Conservation (phyloP, 768 basidiomycete genomes). For the Rhizopogon roseolus region DNA sequence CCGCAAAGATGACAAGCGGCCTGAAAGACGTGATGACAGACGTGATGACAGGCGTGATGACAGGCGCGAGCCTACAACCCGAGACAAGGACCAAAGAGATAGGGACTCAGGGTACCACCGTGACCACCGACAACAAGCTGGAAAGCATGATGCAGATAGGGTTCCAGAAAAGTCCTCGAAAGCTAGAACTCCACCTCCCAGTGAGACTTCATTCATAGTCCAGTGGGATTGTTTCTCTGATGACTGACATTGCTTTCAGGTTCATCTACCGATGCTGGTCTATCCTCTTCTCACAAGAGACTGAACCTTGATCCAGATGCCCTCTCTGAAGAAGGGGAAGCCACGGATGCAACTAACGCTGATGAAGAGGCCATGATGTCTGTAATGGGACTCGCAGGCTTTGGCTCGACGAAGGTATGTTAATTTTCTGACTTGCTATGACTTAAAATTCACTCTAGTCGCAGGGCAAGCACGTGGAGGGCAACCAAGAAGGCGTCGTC, state of each 20-base stretch:
- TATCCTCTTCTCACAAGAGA: conserved; percentile 8
- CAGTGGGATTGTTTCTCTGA: neutral
- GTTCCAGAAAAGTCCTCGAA: neutral
- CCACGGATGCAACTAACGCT: conserved; percentile 49
- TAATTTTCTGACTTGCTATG: neutral
- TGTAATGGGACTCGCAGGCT: conserved; percentile 85
- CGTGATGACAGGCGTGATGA: conserved; percentile 26
- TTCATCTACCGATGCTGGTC: neutral
- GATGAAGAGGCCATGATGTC: conserved; percentile 83
- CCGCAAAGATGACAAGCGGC: conserved; percentile 26
- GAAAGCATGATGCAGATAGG: neutral
- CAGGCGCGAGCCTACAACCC: conserved; percentile 21
- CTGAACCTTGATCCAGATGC: conserved; percentile 39
- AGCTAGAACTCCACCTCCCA: neutral
- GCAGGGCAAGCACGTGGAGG: conserved; percentile 75
- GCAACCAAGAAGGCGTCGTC: conserved; percentile 72
- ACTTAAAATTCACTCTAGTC: conserved; percentile 1
- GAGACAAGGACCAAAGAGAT: conserved; percentile 22
- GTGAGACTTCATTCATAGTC: neutral
- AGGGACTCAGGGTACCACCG: conserved; percentile 16
- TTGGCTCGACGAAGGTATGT: conserved; percentile 83
- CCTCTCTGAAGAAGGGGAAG: conserved; percentile 45
- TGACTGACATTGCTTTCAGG: neutral
- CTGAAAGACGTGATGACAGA: conserved; percentile 22
- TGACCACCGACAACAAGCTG: conserved; percentile 18